phyloP scores from a whole-genome alignment of 176 grass and related monocot species.

The Triticum turgidum region DNA sequence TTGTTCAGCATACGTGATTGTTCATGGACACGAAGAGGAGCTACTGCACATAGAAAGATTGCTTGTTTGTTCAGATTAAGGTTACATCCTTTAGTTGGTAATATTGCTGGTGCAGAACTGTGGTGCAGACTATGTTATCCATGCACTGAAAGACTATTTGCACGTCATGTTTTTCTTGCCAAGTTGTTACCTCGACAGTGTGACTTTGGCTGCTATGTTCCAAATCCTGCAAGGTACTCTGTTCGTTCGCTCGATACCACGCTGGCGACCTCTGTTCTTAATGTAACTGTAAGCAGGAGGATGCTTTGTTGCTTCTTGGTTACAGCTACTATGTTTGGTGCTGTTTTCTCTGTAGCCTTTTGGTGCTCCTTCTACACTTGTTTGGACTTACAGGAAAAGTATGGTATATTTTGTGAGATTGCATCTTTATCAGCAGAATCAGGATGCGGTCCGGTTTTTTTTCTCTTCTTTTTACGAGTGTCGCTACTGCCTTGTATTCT shows the following conservation, averaged over 20 bases:
- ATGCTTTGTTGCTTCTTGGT: neutral
- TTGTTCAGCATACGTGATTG: slow-evolving; percentile 32
- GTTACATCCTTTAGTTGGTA: slow-evolving; percentile 35
- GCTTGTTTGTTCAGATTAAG: slow-evolving; percentile 22
- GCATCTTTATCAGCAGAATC: neutral
- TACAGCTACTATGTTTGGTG: neutral
- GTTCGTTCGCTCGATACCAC: neutral
- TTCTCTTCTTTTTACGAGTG: neutral
- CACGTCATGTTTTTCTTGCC: neutral
- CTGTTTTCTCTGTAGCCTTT: neutral
- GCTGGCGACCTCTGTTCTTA: neutral
- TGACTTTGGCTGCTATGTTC: neutral
- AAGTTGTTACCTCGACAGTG: neutral
- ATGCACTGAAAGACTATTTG: neutral
- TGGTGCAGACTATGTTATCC: neutral
- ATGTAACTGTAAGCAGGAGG: neutral
- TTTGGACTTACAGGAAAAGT: neutral
- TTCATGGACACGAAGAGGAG: slow-evolving; percentile 21
- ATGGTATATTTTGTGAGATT: neutral
- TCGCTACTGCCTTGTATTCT: neutral
- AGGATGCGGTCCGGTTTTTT: neutral
- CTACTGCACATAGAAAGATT: slow-evolving; percentile 40
- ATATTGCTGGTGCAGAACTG: neutral
- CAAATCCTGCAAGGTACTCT: neutral
- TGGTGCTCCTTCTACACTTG: neutral